Evolutionary conservation across 2,329 filamentous ascomycete species (phyloP).

Genomic region (Cercospora sesami): DNA sequence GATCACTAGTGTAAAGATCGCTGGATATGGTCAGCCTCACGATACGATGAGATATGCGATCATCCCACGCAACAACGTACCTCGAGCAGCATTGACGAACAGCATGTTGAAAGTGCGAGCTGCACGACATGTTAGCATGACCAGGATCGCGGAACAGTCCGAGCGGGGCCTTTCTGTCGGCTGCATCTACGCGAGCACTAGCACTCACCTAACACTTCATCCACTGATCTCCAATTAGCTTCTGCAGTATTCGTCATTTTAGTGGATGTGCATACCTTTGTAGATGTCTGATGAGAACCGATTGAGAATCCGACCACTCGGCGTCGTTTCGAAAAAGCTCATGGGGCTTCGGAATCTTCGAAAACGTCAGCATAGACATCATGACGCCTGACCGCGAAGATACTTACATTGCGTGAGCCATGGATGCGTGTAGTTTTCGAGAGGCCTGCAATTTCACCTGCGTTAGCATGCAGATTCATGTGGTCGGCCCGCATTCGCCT

Average conservation of each 20-base stretch:
- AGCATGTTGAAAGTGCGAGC: conserved; percentile 91
- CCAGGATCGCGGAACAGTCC: conserved; percentile 5
- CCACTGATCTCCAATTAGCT: conserved; percentile 52
- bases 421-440: conserved; percentile 85
- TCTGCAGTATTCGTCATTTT: conserved; percentile 2
- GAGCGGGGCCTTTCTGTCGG: conserved; percentile 12
- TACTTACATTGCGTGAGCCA: conserved; percentile 26
- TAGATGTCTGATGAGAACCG: conserved; percentile 71
- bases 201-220: conserved; percentile 56
- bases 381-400: background rate
- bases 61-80: conserved; percentile 39
- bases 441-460: conserved; percentile 63
- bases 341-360: conserved; percentile 84
- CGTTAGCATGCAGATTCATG: conserved; percentile 29
- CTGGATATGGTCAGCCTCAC: conserved; percentile 35
- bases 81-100: conserved; percentile 52
- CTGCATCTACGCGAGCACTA: conserved; percentile 67
- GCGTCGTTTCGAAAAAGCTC: conserved; percentile 98
- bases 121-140: conserved; percentile 13
- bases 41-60: conserved; percentile 1
- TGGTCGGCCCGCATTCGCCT: conserved; percentile 27
- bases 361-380: conserved; percentile 11
- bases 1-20: conserved; percentile 77
- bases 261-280: conserved; percentile 16
- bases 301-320: conserved; percentile 93